Percentiles rank a stretch among this genome's conserved stretches.
Conservation (phyloP, 2,329 filamentous ascomycete genomes). For the Orbilia brochopaga region DNA sequence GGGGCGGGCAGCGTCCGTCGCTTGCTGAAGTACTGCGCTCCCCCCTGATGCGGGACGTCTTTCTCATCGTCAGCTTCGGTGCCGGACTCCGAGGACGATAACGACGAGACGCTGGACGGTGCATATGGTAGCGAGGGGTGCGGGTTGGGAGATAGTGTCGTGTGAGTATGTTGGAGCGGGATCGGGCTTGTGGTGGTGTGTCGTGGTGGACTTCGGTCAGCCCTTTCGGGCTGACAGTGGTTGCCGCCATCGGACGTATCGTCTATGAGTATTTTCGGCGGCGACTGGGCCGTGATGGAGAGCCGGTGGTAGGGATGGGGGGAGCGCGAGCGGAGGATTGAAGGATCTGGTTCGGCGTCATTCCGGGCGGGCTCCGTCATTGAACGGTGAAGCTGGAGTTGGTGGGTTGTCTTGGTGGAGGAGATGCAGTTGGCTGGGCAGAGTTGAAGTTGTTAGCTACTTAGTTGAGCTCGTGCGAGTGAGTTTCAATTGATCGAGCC, state of each 20-base stretch:
- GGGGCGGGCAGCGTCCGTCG: constrained; percentile 51
- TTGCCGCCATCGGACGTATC: not conserved
- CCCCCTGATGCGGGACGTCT: constrained; percentile 42
- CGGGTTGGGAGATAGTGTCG: constrained; percentile 15
- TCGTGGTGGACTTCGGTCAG: constrained; percentile 10
- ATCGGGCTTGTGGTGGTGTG: constrained; percentile 23
- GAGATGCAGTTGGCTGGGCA: constrained; percentile 1
- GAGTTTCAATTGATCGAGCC: too few relatives aligned
- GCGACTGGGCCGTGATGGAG: constrained; percentile 29
- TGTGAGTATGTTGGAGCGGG: constrained; percentile 48
- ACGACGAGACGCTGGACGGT: constrained; percentile 54
- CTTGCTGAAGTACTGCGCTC: constrained; percentile 46
- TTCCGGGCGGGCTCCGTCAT: constrained; percentile 44
- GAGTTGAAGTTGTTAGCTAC: constrained; percentile 30
- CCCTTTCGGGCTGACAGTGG: constrained; percentile 35
- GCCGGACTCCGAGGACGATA: constrained; percentile 57
- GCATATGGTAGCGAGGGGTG: constrained; percentile 11
- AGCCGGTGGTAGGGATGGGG: constrained; percentile 45
- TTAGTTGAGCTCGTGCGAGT: too few relatives aligned
- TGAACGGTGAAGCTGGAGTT: constrained; percentile 30
- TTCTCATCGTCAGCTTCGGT: constrained; percentile 55
- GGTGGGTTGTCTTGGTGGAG: constrained; percentile 3
- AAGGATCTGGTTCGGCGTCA: constrained; percentile 28
- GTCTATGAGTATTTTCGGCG: constrained; percentile 21
- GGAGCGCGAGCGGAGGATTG: constrained; percentile 44